Percentiles rank a stretch among this genome's conserved stretches.
Evolutionary conservation across 768 basidiomycete species (phyloP).

Genomic region (Cystobasidium tubakii): DNA sequence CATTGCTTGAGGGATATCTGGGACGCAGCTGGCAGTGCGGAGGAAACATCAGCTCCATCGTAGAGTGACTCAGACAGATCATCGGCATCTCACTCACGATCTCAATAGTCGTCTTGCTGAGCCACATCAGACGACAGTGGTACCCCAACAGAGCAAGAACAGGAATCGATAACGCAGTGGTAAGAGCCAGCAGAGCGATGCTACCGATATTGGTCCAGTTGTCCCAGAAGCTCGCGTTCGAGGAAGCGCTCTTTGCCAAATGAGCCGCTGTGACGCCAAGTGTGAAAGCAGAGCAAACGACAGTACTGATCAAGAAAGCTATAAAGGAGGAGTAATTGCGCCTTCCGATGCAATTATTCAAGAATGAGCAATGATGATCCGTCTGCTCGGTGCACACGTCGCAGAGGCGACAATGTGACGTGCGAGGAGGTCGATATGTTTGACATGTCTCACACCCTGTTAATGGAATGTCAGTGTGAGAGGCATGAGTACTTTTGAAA

Average conservation of each 20-base stretch:
- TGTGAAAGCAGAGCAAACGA: slow-evolving; percentile 47
- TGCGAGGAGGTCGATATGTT: slow-evolving; percentile 79
- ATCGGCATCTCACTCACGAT: slow-evolving; percentile 40
- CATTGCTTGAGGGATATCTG: slow-evolving; percentile 13
- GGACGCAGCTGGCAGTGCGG: neutral
- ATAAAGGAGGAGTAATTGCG: slow-evolving; percentile 95
- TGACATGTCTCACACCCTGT: slow-evolving; percentile 81
- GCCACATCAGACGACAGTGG: slow-evolving; percentile 39
- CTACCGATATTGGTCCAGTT: slow-evolving; percentile 40
- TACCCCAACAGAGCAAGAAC: slow-evolving; percentile 39
- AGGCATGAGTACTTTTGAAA: too few species aligned
- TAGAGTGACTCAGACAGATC: neutral
- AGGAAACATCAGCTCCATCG: neutral
- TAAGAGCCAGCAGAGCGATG: slow-evolving; percentile 29
- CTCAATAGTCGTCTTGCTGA: slow-evolving; percentile 44
- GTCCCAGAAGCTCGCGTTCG: neutral
- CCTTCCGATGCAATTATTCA: slow-evolving; percentile 92
- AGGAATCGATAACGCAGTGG: slow-evolving; percentile 12
- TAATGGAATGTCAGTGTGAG: neutral
- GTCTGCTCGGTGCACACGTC: slow-evolving; percentile 96
- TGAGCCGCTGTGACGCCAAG: slow-evolving; percentile 41
- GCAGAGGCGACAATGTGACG: slow-evolving; percentile 96
- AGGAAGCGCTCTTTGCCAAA: slow-evolving; percentile 11
- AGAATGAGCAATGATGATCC: slow-evolving; percentile 65
- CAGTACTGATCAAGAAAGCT: slow-evolving; percentile 67